Evolutionary conservation across 1,284 basidiomycete species (phyloP), one percentile per base, ranked within the genome.

Genomic region (Ganoderma resinaceum): DNA sequence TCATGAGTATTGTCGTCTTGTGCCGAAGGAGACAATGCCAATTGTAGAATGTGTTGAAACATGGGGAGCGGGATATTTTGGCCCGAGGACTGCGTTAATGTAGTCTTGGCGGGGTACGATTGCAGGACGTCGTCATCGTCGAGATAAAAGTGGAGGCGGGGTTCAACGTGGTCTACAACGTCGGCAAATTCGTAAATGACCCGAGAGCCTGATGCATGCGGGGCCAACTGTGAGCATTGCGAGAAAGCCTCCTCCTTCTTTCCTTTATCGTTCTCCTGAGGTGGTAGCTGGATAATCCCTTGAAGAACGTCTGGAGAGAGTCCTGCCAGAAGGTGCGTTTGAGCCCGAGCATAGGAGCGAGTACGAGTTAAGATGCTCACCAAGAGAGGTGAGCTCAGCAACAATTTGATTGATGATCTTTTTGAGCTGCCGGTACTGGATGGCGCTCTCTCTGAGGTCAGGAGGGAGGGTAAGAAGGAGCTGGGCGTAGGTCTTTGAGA

Each of bases 361-460:
- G n/a, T 37, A 26, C 37, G 35, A 55, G 37, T 35, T 23, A 14
- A 26, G 59, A 61, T 26, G 70, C 73, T 26, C 11, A 9, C 96
- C 96, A 63, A 97, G 84, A 8, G 88, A 85, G 9, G 89, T 86
- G 37, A 99, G 89, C 79, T 99, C 96, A 20, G 84, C 82, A 0
- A 94, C 95, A 59, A 97, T 90, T 78, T 92, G 87, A 75, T 96
- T 95, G 77, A 99, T 96, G 63, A 98, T 85, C 76, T 95, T 96
- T 82, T 99, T 98, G 72, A 99, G 90, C 83, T 92, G 89, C 57
- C 94, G 86, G 78, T 98, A 98, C 76, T 97, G 92, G 67, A 98
- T 93, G 0, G 94, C 92, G 79, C 90, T 90, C 33, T 91, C 84
- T 31, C 91, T 86, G 72, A 95, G 84, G 70, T 94, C 92, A 58